Evolutionary conservation across 2,329 filamentous ascomycete species (phyloP).

Genomic region (Colletotrichum sp.): DNA sequence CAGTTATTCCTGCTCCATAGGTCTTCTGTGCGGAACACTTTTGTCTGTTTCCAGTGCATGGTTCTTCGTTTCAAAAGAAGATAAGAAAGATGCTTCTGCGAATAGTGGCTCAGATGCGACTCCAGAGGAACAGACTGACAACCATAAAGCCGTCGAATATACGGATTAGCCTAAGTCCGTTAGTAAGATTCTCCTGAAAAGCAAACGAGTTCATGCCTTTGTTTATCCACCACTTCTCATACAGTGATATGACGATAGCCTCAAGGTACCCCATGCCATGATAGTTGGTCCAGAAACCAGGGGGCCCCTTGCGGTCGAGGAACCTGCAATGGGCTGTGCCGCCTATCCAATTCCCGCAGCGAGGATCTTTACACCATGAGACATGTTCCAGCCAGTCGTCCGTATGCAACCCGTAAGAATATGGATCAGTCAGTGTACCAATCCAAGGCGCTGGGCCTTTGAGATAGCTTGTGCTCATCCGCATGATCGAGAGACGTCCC

Average conservation of each 20-base stretch:
- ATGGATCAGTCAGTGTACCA: background rate
- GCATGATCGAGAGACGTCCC: background rate
- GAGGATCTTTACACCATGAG: background rate
- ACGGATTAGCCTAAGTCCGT: background rate
- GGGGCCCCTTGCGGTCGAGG: background rate
- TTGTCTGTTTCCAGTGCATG: slow-evolving; percentile 23
- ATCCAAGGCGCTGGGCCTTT: background rate
- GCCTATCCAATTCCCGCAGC: background rate
- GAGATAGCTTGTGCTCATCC: background rate
- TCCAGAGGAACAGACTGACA: background rate
- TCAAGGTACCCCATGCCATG: background rate
- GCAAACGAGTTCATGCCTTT: background rate
- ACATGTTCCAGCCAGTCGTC: background rate
- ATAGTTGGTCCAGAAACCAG: background rate
- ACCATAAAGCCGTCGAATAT: background rate
- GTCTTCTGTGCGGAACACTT: slow-evolving; percentile 32
- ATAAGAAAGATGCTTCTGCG: background rate
- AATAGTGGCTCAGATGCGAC: background rate
- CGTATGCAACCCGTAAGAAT: background rate
- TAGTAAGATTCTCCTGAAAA: background rate
- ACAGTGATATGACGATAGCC: background rate
- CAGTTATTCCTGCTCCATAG: slow-evolving; percentile 39
- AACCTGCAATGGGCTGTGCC: background rate
- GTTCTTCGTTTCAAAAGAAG: slow-evolving; percentile 24
- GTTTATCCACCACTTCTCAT: background rate